Evolutionary conservation across 768 basidiomycete species (phyloP).

Genomic region (Galerina marginata): DNA sequence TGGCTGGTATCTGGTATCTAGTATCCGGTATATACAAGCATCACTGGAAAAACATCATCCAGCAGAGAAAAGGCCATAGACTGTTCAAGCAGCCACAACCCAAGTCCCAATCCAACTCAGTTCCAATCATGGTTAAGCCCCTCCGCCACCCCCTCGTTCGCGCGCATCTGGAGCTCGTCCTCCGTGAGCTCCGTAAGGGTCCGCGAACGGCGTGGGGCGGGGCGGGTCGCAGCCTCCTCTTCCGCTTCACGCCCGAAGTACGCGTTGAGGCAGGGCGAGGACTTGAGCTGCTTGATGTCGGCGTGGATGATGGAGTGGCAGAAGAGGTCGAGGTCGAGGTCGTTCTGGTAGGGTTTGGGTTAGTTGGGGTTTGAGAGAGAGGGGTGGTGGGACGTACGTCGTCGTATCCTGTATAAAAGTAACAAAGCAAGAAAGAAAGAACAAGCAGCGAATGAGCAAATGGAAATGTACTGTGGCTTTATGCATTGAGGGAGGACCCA

Average conservation of each 20-base stretch:
- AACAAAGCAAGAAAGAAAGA: neutral
- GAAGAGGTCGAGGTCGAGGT: conserved; percentile 71
- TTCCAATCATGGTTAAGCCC: conserved; percentile 2
- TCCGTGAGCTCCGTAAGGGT: neutral
- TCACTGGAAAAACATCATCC: too few relatives aligned
- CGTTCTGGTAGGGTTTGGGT: conserved; percentile 47
- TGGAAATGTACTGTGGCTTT: neutral
- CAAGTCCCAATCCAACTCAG: neutral
- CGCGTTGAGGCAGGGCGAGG: conserved; percentile 55
- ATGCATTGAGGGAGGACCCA: conserved; percentile 25
- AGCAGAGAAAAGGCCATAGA: too few relatives aligned
- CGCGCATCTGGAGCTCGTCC: neutral
- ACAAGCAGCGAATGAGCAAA: neutral
- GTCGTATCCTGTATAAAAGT: conserved; percentile 54
- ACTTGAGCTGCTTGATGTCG: conserved; percentile 61
- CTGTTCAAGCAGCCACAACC: too few relatives aligned
- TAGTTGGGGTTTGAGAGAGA: neutral
- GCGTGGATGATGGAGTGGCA: conserved; percentile 58
- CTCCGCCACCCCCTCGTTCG: neutral
- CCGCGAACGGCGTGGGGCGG: neutral
- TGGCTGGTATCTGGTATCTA: too few relatives aligned
- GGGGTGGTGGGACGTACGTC: conserved; percentile 43
- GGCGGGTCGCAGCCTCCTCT: neutral
- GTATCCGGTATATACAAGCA: too few relatives aligned
- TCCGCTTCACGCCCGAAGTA: conserved; percentile 39